A percentile compares a stretch with the other conserved stretches of the same genome.
Conservation (phyloP, 306 rosid genomes). For the Argentina anserina region DNA sequence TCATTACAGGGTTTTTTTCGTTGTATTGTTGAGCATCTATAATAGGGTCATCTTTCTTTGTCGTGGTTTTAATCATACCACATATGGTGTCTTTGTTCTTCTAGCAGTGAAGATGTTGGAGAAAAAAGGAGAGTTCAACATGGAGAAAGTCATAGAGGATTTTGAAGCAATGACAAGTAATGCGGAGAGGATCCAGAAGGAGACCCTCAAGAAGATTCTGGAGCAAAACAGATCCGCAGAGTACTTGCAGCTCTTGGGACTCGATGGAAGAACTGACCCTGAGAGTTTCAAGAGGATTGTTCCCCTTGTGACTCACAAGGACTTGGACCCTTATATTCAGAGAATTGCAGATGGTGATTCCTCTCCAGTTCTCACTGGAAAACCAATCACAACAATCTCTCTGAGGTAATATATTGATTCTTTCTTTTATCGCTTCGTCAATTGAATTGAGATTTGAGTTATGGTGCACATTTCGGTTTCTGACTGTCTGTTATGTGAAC, state of each 20-base stretch:
- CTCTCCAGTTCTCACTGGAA: conserved; percentile 73
- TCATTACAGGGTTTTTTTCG: not conserved
- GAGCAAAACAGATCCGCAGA: conserved; percentile 73
- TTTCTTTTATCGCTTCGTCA: not conserved
- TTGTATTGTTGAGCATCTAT: not conserved
- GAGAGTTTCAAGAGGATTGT: conserved; percentile 74
- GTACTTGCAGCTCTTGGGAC: conserved; percentile 60
- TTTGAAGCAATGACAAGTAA: conserved; percentile 72
- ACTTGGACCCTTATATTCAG: conserved; percentile 61
- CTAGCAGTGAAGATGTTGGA: conserved; percentile 52
- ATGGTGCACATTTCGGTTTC: conserved; percentile 13
- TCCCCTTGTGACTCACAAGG: conserved; percentile 67
- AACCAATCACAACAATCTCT: conserved; percentile 73
- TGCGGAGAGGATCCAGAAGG: conserved; percentile 70
- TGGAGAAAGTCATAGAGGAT: conserved; percentile 61
- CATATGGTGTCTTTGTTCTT: not conserved
- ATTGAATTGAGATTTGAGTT: conserved; percentile 13
- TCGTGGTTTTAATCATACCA: not conserved
- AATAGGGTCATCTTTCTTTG: not conserved
- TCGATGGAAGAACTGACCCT: conserved; percentile 74
- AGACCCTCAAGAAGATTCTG: conserved; percentile 61
- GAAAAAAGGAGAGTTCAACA: conserved; percentile 53
- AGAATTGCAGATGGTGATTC: conserved; percentile 66
- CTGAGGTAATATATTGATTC: conserved; percentile 44
- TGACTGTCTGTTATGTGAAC: conserved; percentile 6